Conservation (phyloP, 192 early-diverging fungal genomes). For the Coemansia sp. region DNA sequence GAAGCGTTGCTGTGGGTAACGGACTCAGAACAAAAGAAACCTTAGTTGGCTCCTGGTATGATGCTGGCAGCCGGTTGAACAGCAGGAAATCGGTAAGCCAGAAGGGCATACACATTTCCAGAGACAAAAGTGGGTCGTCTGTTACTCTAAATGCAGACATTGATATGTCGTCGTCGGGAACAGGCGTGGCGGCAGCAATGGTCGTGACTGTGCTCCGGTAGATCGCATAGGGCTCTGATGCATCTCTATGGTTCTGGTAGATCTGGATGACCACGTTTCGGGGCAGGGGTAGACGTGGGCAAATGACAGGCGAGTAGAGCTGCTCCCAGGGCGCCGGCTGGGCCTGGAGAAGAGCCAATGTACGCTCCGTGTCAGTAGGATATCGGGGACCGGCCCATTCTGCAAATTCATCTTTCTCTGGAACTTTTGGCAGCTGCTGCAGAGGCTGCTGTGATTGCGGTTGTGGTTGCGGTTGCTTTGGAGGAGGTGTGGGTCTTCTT, state of each 20-base stretch:
- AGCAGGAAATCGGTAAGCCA: conserved; percentile 89
- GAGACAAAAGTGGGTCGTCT: conserved; percentile 44
- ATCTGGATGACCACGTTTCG: conserved; percentile 30
- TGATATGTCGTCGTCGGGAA: conserved; percentile 1
- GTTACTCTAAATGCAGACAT: conserved; percentile 32
- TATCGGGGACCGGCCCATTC: conserved; percentile 43
- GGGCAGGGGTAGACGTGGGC: conserved; percentile 47
- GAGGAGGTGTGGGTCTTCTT: neutral
- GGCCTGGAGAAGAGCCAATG: conserved; percentile 35
- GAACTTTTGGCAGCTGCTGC: neutral
- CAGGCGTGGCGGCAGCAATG: conserved; percentile 5
- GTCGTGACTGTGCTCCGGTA: conserved; percentile 26
- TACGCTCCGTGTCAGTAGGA: conserved; percentile 50
- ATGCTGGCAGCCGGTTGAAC: conserved; percentile 62
- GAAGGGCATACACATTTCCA: conserved; percentile 73
- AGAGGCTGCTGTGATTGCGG: neutral
- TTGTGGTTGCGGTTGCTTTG: neutral
- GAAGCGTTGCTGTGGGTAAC: conserved; percentile 51
- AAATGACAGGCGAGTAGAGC: conserved; percentile 49
- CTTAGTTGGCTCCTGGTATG: conserved; percentile 76
- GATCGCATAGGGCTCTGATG: conserved; percentile 41
- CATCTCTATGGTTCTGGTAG: conserved; percentile 31
- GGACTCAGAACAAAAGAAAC: conserved; percentile 80
- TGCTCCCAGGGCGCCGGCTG: conserved; percentile 43
- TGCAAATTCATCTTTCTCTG: conserved; percentile 22